phyloP scores from a whole-genome alignment of 2,329 filamentous ascomycete genomes.

The Cadophora gregata region DNA sequence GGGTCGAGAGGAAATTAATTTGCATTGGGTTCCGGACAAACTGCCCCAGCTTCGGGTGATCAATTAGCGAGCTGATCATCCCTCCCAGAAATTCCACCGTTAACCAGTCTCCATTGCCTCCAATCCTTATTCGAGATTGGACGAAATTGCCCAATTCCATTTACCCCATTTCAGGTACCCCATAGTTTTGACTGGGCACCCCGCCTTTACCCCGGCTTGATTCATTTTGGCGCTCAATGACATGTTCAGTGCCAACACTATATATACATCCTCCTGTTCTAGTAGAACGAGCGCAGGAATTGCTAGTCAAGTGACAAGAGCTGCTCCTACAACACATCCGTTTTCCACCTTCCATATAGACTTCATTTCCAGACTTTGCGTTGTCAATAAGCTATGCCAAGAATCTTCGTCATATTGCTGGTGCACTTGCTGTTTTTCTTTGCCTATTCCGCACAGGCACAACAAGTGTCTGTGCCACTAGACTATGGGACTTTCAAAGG shows the following conservation, averaged over 20 bases:
- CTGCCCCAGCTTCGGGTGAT: conserved; percentile 9
- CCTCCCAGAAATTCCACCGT: conserved; percentile 5
- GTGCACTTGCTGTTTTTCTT: neutral
- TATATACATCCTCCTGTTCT: neutral
- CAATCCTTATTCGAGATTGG: conserved; percentile 12
- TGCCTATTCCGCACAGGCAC: conserved; percentile 14
- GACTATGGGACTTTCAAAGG: conserved; percentile 60
- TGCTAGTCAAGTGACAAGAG: too few species aligned
- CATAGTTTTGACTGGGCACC: conserved; percentile 18
- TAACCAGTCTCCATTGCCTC: neutral
- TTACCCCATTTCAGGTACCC: conserved; percentile 22
- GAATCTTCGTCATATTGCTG: neutral
- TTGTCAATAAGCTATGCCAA: neutral
- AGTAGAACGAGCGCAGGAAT: neutral
- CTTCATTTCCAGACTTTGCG: neutral
- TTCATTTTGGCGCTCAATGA: neutral
- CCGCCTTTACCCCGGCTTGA: conserved; percentile 21
- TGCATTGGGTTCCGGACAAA: conserved; percentile 7
- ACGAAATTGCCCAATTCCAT: conserved; percentile 26
- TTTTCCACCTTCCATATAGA: neutral
- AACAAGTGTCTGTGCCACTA: conserved; percentile 48
- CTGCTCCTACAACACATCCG: neutral
- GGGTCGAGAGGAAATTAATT: neutral
- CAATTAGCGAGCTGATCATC: conserved; percentile 11
- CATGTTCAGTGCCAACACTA: neutral